Percentiles rank a stretch among this genome's conserved stretches.
Evolutionary conservation across 2,329 filamentous ascomycete species (phyloP).

Genomic region (Blastomyces gilchristii): DNA sequence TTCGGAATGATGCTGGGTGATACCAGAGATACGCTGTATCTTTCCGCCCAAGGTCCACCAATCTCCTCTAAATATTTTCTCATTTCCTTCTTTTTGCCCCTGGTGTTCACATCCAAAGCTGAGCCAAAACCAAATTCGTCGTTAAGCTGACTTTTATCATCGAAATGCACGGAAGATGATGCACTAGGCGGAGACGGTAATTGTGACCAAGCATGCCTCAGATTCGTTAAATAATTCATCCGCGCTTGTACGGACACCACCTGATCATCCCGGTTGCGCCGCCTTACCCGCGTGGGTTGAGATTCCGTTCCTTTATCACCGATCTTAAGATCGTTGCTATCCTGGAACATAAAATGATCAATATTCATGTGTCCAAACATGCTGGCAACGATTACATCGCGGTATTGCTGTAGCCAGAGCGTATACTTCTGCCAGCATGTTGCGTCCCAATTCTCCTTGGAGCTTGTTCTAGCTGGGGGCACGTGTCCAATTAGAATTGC

Average conservation of each 20-base stretch:
- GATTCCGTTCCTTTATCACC: constrained; percentile 25
- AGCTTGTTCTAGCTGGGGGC: constrained; percentile 73
- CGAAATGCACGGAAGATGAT: constrained; percentile 13
- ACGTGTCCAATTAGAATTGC: constrained; percentile 92
- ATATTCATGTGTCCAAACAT: constrained; percentile 97
- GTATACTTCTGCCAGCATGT: constrained; percentile 98
- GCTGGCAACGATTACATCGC: constrained; percentile 71
- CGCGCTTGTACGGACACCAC: constrained; percentile 57
- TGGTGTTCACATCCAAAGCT: constrained; percentile 41
- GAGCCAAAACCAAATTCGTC: constrained; percentile 7
- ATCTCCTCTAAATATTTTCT: constrained; percentile 54
- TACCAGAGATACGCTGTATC: constrained; percentile 72
- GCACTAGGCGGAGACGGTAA: constrained; percentile 49
- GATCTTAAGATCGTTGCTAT: constrained; percentile 65
- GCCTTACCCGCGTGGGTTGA: constrained; percentile 13
- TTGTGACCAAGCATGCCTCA: constrained; percentile 67
- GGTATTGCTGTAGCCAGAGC: constrained; percentile 79
- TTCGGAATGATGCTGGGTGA: constrained; percentile 85
- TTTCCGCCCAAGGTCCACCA: constrained; percentile 71
- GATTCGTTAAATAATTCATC: constrained; percentile 67
- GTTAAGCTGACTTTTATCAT: constrained; percentile 17
- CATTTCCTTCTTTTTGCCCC: constrained; percentile 34
- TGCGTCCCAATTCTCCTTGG: constrained; percentile 88
- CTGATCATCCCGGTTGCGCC: constrained; percentile 30
- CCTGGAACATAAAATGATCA: constrained; percentile 90